Evolutionary conservation across 257 asterid genomes (phyloP), one percentile per base, ranked within the genome.

Genomic region (Penstemon newberryi): DNA sequence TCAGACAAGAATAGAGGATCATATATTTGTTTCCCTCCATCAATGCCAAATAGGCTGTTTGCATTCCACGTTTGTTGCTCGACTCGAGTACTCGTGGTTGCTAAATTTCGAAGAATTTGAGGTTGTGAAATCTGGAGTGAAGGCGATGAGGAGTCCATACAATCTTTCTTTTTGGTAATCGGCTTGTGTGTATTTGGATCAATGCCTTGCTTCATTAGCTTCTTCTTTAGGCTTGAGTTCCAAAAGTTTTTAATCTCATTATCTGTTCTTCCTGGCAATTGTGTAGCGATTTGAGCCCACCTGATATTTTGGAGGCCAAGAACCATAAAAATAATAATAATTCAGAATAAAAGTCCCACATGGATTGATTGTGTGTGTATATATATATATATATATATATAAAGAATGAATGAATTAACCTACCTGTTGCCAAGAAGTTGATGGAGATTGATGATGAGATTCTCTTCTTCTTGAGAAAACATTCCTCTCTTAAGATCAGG

Each of bases 401-500:
- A 15, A 15, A 15, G 18, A 15, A 15, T 15, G 18, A 15, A 15
- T 15, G 18, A 15, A 15, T 15, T 15, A 15, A 15, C 0, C 0
- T 0, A 15, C 97, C 92, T 91, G 81, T 91, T 91, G 8, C 97
- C 97, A 25, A 88, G 83, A 73, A 83, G 84, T 71, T 90, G 89
- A 86, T 91, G 97, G 60, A 91, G 73, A 70, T 91, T 88, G 39
- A 91, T 78, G 7, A 91, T 88, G 77, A 85, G 66, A 58, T 73
- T 84, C 77, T 91, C 92, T 75, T 91, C 97, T 10, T 91, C 96
- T 1, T 69, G 65, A 7, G 97, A 91, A 72, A 91, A 88, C 69
- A 95, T 83, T 43, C 97, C 96, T 79, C 96, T 85, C 71, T 91
- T 88, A 74, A 91, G 82, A 72, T 88, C 97, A 38, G 97, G 97